These are phyloP conservation scores for Termitomyces sp. DNA, from an alignment of 768 basidiomycete genomes.

Conservation along the genomic window DNA sequence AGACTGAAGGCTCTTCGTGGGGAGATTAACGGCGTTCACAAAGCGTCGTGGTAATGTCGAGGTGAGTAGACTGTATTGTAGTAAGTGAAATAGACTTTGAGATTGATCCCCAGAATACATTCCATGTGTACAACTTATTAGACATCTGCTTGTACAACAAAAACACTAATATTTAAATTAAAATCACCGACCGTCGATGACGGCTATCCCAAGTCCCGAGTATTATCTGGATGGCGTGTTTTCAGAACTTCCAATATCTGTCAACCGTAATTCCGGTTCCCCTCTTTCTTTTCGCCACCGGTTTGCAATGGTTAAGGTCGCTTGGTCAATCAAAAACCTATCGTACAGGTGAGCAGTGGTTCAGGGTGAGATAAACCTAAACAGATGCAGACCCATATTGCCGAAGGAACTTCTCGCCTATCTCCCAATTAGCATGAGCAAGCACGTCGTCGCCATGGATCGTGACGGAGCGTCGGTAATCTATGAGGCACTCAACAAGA, in stretches of 20 bases:
- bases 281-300: slow-evolving; percentile 86
- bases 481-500: slow-evolving; percentile 72
- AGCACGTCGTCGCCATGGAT: slow-evolving; percentile 91
- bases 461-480: slow-evolving; percentile 60
- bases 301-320: slow-evolving; percentile 67
- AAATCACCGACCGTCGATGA: slow-evolving; percentile 2
- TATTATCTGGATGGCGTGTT: slow-evolving; percentile 19
- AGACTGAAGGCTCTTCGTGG: slow-evolving; percentile 76
- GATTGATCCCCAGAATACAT: slow-evolving; percentile 1
- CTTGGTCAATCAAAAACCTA: slow-evolving; percentile 76
- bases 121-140: slow-evolving; percentile 4
- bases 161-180: background rate
- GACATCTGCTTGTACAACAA: background rate
- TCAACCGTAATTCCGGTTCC: slow-evolving; percentile 59
- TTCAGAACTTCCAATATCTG: slow-evolving; percentile 41
- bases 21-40: slow-evolving; percentile 81
- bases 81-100: background rate
- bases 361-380: background rate
- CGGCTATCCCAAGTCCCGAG: background rate
- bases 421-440: slow-evolving; percentile 88
- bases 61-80: background rate
- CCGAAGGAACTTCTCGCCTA: slow-evolving; percentile 75
- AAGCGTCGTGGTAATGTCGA: slow-evolving; percentile 81
- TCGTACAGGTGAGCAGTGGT: background rate
- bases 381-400: slow-evolving; percentile 63